phyloP scores from a whole-genome alignment of 225 moss, liverwort and hornwort genomes.

The Pleurozium schreberi region DNA sequence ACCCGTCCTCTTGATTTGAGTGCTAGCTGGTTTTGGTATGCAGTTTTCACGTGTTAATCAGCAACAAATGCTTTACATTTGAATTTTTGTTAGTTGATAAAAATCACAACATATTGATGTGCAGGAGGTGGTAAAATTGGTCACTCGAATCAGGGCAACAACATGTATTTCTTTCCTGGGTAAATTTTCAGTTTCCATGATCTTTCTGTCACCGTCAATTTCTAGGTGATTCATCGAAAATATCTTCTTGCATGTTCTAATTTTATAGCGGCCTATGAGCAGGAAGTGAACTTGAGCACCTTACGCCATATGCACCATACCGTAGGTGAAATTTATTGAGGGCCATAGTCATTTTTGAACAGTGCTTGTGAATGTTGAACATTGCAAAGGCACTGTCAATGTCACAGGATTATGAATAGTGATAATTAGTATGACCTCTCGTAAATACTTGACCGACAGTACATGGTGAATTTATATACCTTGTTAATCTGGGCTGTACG shows the following conservation, averaged over 20 bases:
- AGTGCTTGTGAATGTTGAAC: background rate
- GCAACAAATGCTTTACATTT: background rate
- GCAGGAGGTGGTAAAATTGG: conserved; percentile 78
- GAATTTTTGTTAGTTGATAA: background rate
- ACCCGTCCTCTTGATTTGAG: background rate
- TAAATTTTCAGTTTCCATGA: background rate
- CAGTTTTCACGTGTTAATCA: background rate
- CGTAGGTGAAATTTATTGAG: background rate
- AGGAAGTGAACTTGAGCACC: background rate
- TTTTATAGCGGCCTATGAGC: background rate
- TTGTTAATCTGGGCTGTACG: background rate
- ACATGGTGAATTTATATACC: background rate
- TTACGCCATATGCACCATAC: background rate
- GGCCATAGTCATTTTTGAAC: background rate
- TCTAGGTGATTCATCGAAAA: background rate
- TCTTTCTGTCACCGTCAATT: background rate
- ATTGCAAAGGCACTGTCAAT: background rate
- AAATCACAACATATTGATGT: background rate
- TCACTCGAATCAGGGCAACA: conserved; percentile 92
- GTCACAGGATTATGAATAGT: background rate
- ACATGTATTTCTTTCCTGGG: conserved; percentile 98
- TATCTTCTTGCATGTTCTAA: background rate
- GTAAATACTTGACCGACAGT: background rate
- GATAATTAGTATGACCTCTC: background rate
- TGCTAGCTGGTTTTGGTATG: background rate